Evolutionary conservation across 192 early-diverging fungal species (phyloP).

Genomic region (Spinellus fusiger): DNA sequence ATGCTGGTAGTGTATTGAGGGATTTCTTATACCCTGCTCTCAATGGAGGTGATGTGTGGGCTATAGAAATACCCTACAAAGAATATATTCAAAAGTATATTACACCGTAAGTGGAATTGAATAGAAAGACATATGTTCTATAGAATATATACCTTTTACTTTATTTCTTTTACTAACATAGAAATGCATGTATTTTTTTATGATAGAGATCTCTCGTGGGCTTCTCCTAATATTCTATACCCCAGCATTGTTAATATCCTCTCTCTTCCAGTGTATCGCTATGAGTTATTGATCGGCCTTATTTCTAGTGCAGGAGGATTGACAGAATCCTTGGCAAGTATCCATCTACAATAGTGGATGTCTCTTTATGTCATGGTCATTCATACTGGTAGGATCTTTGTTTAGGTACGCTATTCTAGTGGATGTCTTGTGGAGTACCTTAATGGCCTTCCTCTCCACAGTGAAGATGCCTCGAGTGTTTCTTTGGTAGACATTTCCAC

Average conservation of each 20-base stretch:
- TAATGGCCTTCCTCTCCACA: constrained; percentile 32
- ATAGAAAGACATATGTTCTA: background rate
- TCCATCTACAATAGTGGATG: too few relatives aligned
- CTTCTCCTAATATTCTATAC: constrained; percentile 56
- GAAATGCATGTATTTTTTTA: background rate
- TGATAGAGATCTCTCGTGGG: constrained; percentile 52
- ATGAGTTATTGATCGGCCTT: constrained; percentile 58
- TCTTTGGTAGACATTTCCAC: constrained; percentile 38
- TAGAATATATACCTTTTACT: background rate
- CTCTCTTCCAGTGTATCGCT: constrained; percentile 45
- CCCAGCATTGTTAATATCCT: constrained; percentile 53
- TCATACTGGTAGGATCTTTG: background rate
- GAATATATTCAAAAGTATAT: constrained; percentile 25
- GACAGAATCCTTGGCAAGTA: constrained; percentile 70
- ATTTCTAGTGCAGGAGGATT: constrained; percentile 75
- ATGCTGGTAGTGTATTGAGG: constrained; percentile 61
- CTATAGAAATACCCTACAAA: constrained; percentile 11
- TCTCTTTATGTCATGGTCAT: background rate
- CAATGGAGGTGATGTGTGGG: background rate
- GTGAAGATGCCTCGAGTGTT: background rate
- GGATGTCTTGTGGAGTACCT: constrained; percentile 55
- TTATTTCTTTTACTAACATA: background rate
- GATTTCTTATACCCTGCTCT: constrained; percentile 35
- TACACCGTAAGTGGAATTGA: constrained; percentile 7
- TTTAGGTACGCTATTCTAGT: constrained; percentile 63